These are phyloP conservation scores for Thelonectria blattea DNA, from an alignment of 2,329 filamentous ascomycete species.

Conservation along the genomic window DNA sequence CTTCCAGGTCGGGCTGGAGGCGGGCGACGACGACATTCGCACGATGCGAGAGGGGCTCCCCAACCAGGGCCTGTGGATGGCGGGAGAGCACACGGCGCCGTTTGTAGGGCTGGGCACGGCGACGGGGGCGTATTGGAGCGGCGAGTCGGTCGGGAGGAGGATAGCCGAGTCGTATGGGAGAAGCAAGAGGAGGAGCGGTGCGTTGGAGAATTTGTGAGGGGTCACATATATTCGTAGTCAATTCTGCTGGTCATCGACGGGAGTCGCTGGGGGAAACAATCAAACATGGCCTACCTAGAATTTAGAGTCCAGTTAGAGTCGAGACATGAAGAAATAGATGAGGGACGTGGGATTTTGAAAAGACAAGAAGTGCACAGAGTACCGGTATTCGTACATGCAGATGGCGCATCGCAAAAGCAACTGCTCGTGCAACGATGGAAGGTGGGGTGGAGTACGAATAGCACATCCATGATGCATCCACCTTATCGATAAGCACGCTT, in stretches of 20 bases:
- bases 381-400: too few species aligned
- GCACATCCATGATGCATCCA: not conserved
- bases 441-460: constrained; percentile 16
- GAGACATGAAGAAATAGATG: constrained; percentile 2
- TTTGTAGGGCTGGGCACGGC: constrained; percentile 89
- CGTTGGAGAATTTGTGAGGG: constrained; percentile 12
- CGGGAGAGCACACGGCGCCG: constrained; percentile 88
- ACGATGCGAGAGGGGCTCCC: constrained; percentile 67
- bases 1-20: constrained; percentile 76
- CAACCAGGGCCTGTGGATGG: constrained; percentile 78
- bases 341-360: not conserved
- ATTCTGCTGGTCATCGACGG: not conserved
- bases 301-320: not conserved
- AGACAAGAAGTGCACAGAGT: too few species aligned
- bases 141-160: constrained; percentile 75
- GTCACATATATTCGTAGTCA: not conserved
- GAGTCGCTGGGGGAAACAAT: not conserved
- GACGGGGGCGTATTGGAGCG: constrained; percentile 92
- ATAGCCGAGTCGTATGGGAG: constrained; percentile 62
- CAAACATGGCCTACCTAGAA: not conserved
- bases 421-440: not conserved
- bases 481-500: constrained; percentile 30
- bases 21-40: constrained; percentile 75
- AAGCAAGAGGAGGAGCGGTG: constrained; percentile 26
- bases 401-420: not conserved